These are phyloP conservation scores for Termitomyces sp. DNA, from an alignment of 768 basidiomycete species.

Conservation along the genomic window DNA sequence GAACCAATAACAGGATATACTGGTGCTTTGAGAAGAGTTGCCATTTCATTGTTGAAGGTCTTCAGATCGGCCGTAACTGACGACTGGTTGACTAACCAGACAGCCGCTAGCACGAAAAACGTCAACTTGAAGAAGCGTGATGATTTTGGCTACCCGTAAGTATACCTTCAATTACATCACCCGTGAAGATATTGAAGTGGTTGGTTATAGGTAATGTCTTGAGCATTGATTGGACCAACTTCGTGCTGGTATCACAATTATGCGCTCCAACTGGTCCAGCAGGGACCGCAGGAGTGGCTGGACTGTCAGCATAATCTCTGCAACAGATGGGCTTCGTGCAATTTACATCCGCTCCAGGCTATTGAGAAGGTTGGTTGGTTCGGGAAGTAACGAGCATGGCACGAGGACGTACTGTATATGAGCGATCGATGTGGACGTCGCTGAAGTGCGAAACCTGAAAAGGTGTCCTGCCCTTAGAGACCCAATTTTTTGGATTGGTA, in stretches of 20 bases:
- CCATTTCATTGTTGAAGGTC: slow-evolving; percentile 41
- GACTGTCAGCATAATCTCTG: slow-evolving; percentile 39
- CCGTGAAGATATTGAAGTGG: slow-evolving; percentile 55
- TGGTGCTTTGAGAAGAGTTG: slow-evolving; percentile 29
- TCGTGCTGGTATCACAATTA: slow-evolving; percentile 47
- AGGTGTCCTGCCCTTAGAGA: slow-evolving; percentile 32
- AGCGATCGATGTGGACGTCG: slow-evolving; percentile 56
- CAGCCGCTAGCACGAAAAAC: slow-evolving; percentile 28
- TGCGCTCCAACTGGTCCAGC: slow-evolving; percentile 44
- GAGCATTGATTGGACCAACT: slow-evolving; percentile 46
- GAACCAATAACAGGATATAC: slow-evolving; percentile 48
- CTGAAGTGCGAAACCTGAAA: slow-evolving; percentile 58
- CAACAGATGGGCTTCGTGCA: slow-evolving; percentile 65
- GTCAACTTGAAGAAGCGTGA: neutral
- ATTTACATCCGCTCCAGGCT: slow-evolving; percentile 48
- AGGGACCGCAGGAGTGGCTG: slow-evolving; percentile 29
- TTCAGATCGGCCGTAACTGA: slow-evolving; percentile 32
- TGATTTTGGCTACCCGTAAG: neutral
- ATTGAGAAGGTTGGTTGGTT: neutral
- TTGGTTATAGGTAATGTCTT: slow-evolving; percentile 32
- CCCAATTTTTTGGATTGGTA: slow-evolving; percentile 24
- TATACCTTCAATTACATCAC: slow-evolving; percentile 57
- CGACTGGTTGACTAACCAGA: slow-evolving; percentile 43
- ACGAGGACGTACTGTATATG: slow-evolving; percentile 36
- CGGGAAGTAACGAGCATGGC: neutral